Conservation (phyloP, 495 filamentous ascomycete species). For the Hypoxylon perforatum region DNA sequence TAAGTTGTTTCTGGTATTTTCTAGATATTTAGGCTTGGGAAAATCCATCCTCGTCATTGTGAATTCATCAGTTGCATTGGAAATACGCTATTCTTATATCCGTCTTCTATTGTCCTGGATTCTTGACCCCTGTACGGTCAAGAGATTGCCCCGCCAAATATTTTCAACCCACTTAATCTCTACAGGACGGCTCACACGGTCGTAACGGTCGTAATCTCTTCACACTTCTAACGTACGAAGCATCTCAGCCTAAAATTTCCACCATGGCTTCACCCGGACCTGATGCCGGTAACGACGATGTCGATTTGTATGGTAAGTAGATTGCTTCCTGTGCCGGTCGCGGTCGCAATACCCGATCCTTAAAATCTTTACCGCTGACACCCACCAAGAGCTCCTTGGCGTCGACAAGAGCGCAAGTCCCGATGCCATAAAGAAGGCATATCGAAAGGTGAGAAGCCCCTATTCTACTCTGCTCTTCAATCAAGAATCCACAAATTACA, state of each 20-base stretch:
- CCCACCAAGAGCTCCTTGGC: constrained; percentile 74
- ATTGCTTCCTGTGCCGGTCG: background rate
- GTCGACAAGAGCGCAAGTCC: constrained; percentile 75
- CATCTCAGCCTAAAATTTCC: constrained; percentile 4
- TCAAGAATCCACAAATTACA: background rate
- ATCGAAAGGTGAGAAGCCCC: constrained; percentile 78
- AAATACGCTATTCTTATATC: too few relatives aligned
- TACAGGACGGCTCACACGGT: constrained; percentile 13
- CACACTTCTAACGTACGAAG: constrained; percentile 15
- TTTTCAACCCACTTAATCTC: constrained; percentile 32
- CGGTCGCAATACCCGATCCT: background rate
- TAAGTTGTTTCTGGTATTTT: too few relatives aligned
- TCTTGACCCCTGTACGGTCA: background rate
- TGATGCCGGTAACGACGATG: constrained; percentile 55
- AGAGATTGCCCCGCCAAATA: constrained; percentile 46
- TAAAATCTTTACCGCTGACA: constrained; percentile 29
- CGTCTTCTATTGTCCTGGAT: too few relatives aligned
- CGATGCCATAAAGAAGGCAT: constrained; percentile 94
- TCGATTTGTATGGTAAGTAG: constrained; percentile 75
- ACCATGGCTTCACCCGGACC: constrained; percentile 53
- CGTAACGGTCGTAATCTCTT: constrained; percentile 36
- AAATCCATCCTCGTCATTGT: too few relatives aligned
- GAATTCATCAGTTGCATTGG: too few relatives aligned
- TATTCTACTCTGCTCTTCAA: background rate
- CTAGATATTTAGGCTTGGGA: too few relatives aligned